phyloP scores from a whole-genome alignment of 2,329 filamentous ascomycete genomes.

The Gaeumannomyces sp. region DNA sequence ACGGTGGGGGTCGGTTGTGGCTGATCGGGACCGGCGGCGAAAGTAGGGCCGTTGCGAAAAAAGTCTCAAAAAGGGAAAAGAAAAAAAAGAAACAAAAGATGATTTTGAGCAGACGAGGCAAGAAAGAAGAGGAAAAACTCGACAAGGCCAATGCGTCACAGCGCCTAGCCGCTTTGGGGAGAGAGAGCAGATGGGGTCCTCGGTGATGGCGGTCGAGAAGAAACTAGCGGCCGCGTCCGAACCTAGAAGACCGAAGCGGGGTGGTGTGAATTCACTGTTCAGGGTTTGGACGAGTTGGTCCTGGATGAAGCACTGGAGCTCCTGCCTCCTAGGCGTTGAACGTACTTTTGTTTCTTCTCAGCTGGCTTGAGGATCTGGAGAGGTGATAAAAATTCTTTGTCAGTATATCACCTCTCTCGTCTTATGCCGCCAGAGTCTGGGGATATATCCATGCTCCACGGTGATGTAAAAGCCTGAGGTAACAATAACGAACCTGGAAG shows the following conservation, averaged over 20 bases:
- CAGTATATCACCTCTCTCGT: not conserved
- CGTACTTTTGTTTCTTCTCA: slow-evolving; percentile 99
- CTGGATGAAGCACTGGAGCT: slow-evolving; percentile 60
- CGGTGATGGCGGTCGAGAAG: slow-evolving; percentile 7
- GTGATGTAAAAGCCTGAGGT: not conserved
- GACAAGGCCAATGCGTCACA: slow-evolving; percentile 1
- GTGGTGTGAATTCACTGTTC: slow-evolving; percentile 63
- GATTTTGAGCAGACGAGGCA: slow-evolving; percentile 9
- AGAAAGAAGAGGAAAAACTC: slow-evolving; percentile 1
- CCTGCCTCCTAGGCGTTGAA: slow-evolving; percentile 66
- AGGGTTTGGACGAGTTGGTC: slow-evolving; percentile 58
- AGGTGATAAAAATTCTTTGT: not conserved
- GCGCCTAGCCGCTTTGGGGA: slow-evolving; percentile 4
- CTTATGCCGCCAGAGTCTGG: not conserved
- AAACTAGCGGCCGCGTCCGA: slow-evolving; percentile 78
- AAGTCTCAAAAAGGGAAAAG: slow-evolving; percentile 1
- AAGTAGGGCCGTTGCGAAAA: slow-evolving; percentile 3
- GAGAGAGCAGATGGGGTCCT: slow-evolving; percentile 14
- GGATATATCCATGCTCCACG: not conserved
- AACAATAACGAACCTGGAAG: slow-evolving; percentile 72
- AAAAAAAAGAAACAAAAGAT: slow-evolving; percentile 8
- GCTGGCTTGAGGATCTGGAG: slow-evolving; percentile 92
- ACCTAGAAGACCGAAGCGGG: slow-evolving; percentile 75
- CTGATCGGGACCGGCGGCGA: slow-evolving; percentile 4
- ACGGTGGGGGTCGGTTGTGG: not conserved